Percentiles rank a stretch among this genome's conserved stretches.
Evolutionary conservation across 140 eudicot species (phyloP).

Genomic region (Senecio squalidus): DNA sequence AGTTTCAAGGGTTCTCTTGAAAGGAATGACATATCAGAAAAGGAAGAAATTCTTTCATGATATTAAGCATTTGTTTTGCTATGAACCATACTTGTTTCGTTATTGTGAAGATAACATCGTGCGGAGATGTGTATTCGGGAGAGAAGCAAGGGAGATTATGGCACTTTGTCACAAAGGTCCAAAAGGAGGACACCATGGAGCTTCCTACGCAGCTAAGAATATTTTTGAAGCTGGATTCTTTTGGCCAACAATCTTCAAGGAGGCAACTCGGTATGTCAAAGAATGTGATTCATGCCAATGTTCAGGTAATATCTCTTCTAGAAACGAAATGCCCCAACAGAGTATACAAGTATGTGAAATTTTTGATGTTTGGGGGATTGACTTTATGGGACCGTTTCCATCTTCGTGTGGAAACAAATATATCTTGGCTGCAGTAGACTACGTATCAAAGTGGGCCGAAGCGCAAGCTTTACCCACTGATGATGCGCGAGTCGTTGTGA

Average conservation of each 20-base stretch:
- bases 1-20: too few relatives aligned
- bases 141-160: too few relatives aligned
- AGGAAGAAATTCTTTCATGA: neutral
- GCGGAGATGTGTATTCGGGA: too few relatives aligned
- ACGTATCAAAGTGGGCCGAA: constrained; percentile 21
- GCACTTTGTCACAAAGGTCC: neutral
- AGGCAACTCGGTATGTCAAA: neutral
- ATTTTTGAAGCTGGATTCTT: neutral
- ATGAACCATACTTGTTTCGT: constrained; percentile 1
- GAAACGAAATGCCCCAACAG: constrained; percentile 14
- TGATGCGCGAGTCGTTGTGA: neutral
- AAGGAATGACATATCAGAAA: neutral
- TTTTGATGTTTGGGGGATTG: too few relatives aligned
- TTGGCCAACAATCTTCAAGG: neutral
- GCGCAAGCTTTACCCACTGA: neutral
- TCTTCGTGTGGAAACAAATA: neutral
- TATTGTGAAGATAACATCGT: too few relatives aligned
- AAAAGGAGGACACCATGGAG: constrained; percentile 10
- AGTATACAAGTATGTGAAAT: too few relatives aligned
- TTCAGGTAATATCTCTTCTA: neutral
- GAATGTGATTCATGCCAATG: neutral
- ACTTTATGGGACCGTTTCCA: constrained; percentile 10
- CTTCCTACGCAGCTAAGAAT: neutral
- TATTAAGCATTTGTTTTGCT: neutral
- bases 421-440: constrained; percentile 1